Conservation (phyloP, 1,284 basidiomycete species). For the Apiotrichum laibachii region DNA sequence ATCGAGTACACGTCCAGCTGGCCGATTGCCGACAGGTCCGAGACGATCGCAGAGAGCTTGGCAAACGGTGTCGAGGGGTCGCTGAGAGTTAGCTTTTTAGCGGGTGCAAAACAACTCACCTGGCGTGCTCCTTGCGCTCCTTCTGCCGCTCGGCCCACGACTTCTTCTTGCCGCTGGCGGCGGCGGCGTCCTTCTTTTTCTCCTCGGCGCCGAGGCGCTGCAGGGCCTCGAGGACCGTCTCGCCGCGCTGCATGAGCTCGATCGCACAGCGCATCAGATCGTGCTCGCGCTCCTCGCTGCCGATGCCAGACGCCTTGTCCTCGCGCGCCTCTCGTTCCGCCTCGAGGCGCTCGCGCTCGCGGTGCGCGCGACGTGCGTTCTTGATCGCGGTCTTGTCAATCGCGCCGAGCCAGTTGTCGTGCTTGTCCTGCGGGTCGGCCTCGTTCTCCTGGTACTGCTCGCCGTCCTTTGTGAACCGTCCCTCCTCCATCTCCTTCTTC, state of each 20-base stretch:
- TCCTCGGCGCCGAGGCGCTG: conserved; percentile 72
- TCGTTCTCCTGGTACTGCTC: conserved; percentile 74
- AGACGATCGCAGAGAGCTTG: conserved; percentile 47
- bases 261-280: conserved; percentile 68
- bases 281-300: conserved; percentile 58
- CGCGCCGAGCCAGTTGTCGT: conserved; percentile 93
- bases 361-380: conserved; percentile 69
- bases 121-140: conserved; percentile 61
- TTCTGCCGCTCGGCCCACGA: conserved; percentile 51
- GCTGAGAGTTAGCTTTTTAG: conserved; percentile 25
- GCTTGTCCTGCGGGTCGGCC: conserved; percentile 78
- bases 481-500: conserved; percentile 97
- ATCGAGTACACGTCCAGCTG: conserved; percentile 52
- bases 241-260: conserved; percentile 74
- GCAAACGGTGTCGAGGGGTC: conserved; percentile 46
- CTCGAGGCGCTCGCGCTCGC: conserved; percentile 64
- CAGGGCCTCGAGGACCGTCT: conserved; percentile 84
- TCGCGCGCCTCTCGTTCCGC: conserved; percentile 64
- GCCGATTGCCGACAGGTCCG: conserved; percentile 44
- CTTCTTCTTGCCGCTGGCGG: conserved; percentile 36
- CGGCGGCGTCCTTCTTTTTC: conserved; percentile 44
- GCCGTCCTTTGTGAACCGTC: conserved; percentile 92
- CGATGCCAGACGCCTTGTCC: conserved; percentile 54
- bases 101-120: conserved; percentile 55
- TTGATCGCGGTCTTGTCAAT: conserved; percentile 83